Evolutionary conservation across 129 eudicot genomes (phyloP).

Genomic region (Pittosporum tobira): DNA sequence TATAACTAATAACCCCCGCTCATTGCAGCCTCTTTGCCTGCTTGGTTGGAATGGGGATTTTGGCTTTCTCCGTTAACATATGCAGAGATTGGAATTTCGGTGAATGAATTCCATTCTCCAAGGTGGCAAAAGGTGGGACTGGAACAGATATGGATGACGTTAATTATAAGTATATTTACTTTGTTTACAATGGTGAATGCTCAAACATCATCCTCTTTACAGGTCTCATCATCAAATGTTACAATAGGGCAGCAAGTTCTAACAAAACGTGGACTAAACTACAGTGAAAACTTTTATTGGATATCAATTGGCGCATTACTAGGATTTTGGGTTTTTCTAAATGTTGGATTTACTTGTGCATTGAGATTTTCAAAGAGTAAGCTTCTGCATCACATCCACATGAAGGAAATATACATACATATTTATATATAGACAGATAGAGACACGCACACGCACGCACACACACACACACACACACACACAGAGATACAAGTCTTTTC

Average conservation of each 20-base stretch:
- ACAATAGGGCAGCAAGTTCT: constrained; percentile 15
- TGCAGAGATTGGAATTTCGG: constrained; percentile 14
- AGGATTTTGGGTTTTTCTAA: constrained; percentile 7
- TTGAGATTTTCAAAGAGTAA: constrained; percentile 7
- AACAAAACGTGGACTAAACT: constrained; percentile 7
- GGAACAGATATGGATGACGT: neutral
- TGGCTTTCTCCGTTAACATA: constrained; percentile 15
- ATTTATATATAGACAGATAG: neutral
- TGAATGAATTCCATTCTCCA: constrained; percentile 19
- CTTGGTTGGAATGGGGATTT: constrained; percentile 15
- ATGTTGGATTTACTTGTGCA: constrained; percentile 7
- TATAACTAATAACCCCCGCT: neutral
- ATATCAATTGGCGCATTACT: constrained; percentile 11
- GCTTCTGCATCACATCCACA: neutral
- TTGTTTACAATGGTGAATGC: neutral
- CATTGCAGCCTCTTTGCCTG: constrained; percentile 15
- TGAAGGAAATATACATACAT: neutral
- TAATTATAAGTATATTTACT: neutral
- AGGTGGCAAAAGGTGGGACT: constrained; percentile 14
- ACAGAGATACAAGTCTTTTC: neutral
- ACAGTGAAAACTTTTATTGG: constrained; percentile 6
- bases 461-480: no score
- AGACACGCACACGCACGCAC: no score
- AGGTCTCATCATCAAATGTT: constrained; percentile 1
- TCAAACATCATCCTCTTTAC: neutral